These are phyloP conservation scores for Coniferiporia sulphurascens DNA, from an alignment of 1,284 basidiomycete genomes.

Conservation along the genomic window DNA sequence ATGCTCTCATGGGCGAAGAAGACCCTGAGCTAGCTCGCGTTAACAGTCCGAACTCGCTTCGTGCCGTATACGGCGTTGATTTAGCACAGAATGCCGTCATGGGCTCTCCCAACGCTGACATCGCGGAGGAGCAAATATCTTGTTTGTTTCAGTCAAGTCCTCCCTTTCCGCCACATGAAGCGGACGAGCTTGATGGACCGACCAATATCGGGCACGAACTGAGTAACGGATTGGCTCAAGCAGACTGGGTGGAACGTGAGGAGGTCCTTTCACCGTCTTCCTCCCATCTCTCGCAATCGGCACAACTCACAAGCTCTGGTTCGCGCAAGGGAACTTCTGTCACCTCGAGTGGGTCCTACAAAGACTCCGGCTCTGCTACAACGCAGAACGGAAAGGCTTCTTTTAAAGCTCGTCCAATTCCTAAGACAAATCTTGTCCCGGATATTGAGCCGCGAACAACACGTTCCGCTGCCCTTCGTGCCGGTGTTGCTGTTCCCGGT, in stretches of 20 bases:
- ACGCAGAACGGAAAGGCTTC: constrained; percentile 33
- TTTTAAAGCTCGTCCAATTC: constrained; percentile 72
- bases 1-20: constrained; percentile 62
- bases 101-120: constrained; percentile 56
- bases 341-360: constrained; percentile 31
- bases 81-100: constrained; percentile 58
- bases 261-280: constrained; percentile 16
- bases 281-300: constrained; percentile 13
- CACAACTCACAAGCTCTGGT: neutral
- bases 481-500: constrained; percentile 38
- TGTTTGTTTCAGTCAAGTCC: constrained; percentile 75
- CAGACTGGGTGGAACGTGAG: constrained; percentile 19
- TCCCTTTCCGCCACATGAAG: constrained; percentile 56
- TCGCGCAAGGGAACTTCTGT: neutral
- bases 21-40: constrained; percentile 53
- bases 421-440: constrained; percentile 53
- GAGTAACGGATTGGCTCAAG: constrained; percentile 22
- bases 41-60: constrained; percentile 56
- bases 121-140: constrained; percentile 70
- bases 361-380: constrained; percentile 24
- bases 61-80: constrained; percentile 59
- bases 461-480: constrained; percentile 70
- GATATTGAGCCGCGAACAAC: constrained; percentile 75
- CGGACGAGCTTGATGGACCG: constrained; percentile 21
- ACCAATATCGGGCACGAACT: constrained; percentile 26